Base-by-base conservation (phyloP, 768 basidiomycete genomes). In the Termitomyces sp. region DNA sequence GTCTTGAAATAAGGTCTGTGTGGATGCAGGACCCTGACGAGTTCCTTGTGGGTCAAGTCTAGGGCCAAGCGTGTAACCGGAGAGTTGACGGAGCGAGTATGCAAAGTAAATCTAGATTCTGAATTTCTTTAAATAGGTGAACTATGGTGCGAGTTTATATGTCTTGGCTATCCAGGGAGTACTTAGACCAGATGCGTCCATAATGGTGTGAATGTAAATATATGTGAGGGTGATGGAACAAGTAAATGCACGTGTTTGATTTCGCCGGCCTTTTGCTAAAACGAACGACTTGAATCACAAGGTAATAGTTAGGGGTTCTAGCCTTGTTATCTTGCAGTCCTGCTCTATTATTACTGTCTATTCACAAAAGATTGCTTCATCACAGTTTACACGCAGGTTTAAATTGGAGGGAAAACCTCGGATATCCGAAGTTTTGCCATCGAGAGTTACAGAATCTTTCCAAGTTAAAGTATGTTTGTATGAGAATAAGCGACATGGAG, bases 21-120 rank as follows among this genome's bases (percentile, higher is more conserved):
- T 68, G 65, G 29, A 66, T 64, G 62, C 49, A 62, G 64, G 62
- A 63, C 60, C 61, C 64, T 65, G 64, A 58, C 52, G 62, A 50
- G n/a, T 63, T 68, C 67, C 71, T 74, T 53, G 52, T 51, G 60
- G 29, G 57, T 29, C 22, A 36, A 22, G 20, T n/a, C 18, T 41
- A n/a, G 36, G 36, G 37, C 34, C 18, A 7, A 20, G 41, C 12
- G 22, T 4, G 20, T 22, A 47, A 57, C 57, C 76, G 77, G 77
- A 65, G 74, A 74, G 69, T 76, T 76, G 62, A 67, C 74, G 76
- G 75, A 70, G 64, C 59, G 75, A 71, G 65, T 59, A 59, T 18
- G 37, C 5, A 39, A 39, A 58, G 61, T 61, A 63, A 57, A 61
- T 61, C 57, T 58, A 55, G 57, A 58, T 59, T 59, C 27, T 39